Evolutionary conservation across 805 yeast genomes (phyloP).

Genomic region (Wickerhamiella slavikovae): DNA sequence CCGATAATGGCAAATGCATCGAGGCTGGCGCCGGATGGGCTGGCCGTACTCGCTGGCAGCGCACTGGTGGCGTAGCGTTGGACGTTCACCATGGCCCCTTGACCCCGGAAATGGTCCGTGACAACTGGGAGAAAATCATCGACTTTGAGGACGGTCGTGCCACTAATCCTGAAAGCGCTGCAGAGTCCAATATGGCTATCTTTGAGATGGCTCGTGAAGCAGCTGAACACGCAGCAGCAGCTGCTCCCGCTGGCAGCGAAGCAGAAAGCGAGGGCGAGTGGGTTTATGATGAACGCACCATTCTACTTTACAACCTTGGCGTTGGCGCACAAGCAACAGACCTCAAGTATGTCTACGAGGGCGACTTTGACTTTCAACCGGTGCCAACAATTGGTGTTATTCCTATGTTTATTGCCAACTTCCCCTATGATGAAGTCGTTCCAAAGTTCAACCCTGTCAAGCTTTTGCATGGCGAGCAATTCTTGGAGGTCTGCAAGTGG

Average conservation of each 20-base stretch:
- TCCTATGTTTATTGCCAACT: constrained; percentile 53
- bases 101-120: constrained; percentile 50
- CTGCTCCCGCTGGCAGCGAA: constrained; percentile 18
- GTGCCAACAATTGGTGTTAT: constrained; percentile 82
- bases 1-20: constrained; percentile 60
- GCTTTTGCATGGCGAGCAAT: constrained; percentile 90
- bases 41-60: constrained; percentile 87
- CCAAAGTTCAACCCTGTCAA: constrained; percentile 76
- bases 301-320: constrained; percentile 71
- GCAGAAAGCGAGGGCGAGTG: constrained; percentile 29
- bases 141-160: constrained; percentile 40
- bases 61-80: constrained; percentile 64
- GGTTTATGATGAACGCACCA: constrained; percentile 43
- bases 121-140: constrained; percentile 42
- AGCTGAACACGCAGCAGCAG: constrained; percentile 25
- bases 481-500: constrained; percentile 49
- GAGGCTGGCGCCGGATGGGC: constrained; percentile 97
- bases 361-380: constrained; percentile 55
- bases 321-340: constrained; percentile 69
- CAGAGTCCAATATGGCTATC: constrained; percentile 66
- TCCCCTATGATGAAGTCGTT: constrained; percentile 37
- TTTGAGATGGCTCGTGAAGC: constrained; percentile 27
- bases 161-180: constrained; percentile 37
- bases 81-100: constrained; percentile 20
- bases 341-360: constrained; percentile 62